These are phyloP conservation scores for Magnusiomyces paraingens DNA, from an alignment of 1,139 yeast species.

Conservation along the genomic window DNA sequence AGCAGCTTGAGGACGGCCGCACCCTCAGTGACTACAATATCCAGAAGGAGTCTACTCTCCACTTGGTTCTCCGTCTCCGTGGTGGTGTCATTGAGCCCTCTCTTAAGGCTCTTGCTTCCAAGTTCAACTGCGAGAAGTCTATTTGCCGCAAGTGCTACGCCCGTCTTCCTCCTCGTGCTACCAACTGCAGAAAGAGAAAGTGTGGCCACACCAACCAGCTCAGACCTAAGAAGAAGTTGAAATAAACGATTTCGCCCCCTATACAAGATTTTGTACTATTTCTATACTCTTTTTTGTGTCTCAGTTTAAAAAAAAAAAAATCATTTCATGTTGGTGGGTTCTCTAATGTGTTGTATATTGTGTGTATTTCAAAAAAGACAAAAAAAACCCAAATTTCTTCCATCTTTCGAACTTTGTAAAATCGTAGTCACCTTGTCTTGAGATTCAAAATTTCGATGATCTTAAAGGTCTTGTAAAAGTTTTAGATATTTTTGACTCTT, in stretches of 20 bases:
- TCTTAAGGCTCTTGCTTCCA: constrained; percentile 97
- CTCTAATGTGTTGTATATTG: neutral
- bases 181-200: constrained; percentile 99
- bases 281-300: neutral
- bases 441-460: too few relatives aligned
- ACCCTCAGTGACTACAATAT: constrained; percentile 91
- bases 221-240: constrained; percentile 99
- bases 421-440: too few relatives aligned
- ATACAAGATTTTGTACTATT: neutral
- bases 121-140: constrained; percentile 99
- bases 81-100: constrained; percentile 99
- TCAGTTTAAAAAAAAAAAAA: neutral
- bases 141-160: constrained; percentile 99
- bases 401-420: too few relatives aligned
- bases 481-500: too few relatives aligned
- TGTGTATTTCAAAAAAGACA: too few relatives aligned
- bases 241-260: constrained; percentile 50
- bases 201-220: constrained; percentile 99
- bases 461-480: too few relatives aligned
- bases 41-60: constrained; percentile 88
- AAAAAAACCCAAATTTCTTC: too few relatives aligned
- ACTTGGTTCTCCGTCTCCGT: constrained; percentile 82
- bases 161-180: constrained; percentile 99
- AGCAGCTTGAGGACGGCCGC: constrained; percentile 92
- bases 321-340: neutral